phyloP scores from a whole-genome alignment of 176 grass and related monocot genomes.

The Puya raimondii region DNA sequence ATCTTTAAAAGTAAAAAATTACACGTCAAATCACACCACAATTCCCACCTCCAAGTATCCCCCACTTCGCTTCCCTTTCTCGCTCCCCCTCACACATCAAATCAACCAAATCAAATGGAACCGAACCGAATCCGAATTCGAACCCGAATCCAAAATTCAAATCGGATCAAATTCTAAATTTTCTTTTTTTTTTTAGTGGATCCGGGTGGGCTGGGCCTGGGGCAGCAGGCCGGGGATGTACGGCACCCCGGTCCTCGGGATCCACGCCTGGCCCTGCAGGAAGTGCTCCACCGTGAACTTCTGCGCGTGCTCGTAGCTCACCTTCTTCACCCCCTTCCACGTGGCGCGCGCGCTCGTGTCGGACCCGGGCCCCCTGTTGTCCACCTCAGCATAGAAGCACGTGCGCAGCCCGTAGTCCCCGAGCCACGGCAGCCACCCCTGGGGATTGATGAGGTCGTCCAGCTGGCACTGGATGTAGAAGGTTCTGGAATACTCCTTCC shows the following conservation, averaged over 20 bases:
- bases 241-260: slow-evolving; percentile 44
- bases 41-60: too few relatives aligned
- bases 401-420: slow-evolving; percentile 59
- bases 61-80: too few relatives aligned
- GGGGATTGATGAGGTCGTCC: slow-evolving; percentile 41
- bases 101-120: too few relatives aligned
- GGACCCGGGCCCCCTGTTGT: slow-evolving; percentile 41
- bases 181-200: slow-evolving; percentile 16
- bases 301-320: slow-evolving; percentile 33
- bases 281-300: slow-evolving; percentile 52
- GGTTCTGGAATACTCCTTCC: slow-evolving; percentile 75
- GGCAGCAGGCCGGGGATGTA: slow-evolving; percentile 56
- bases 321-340: slow-evolving; percentile 58
- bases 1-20: too few relatives aligned
- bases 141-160: too few relatives aligned
- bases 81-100: too few relatives aligned
- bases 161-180: not conserved
- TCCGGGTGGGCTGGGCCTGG: slow-evolving; percentile 23
- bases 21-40: too few relatives aligned
- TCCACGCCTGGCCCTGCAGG: slow-evolving; percentile 60
- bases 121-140: too few relatives aligned
- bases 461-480: slow-evolving; percentile 61
- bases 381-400: slow-evolving; percentile 75
- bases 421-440: slow-evolving; percentile 58
- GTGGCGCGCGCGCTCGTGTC: slow-evolving; percentile 34